Evolutionary conservation across 371 early-diverging fungal genomes (phyloP), one percentile per base, ranked within the genome.

Genomic region (Dinochytrium kinnereticum): DNA sequence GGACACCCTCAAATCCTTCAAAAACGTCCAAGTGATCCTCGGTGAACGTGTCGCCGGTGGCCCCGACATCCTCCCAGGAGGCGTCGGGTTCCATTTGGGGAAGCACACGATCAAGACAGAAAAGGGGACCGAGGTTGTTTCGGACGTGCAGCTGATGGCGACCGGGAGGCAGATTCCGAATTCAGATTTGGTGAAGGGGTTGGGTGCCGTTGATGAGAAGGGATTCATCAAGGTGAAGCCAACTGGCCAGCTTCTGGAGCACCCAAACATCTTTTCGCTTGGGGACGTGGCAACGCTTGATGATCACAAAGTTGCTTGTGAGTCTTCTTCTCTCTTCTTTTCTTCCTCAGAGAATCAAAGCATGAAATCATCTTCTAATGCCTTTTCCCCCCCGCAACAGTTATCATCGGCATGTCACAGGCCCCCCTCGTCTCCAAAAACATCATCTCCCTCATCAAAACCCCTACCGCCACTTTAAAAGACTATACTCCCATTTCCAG

Each of bases 11-110:
- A 73, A 82, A 17, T 88, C 86, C 70, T 81, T 92, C 17, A n/a
- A n/a, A n/a, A 69, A 79, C n/a, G 88, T 92, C 51, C 80, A 86
- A 51, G 85, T 93, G 0, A 75, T 91, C 19, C 81, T 88, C 38
- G 86, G 89, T 75, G 90, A 91, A 64, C 85, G 85, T 2, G 86
- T 91, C 31, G 53, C 30, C 7, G 68, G 31, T 15, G 26, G 19
- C 37, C n/a, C n/a, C n/a, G 13, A 65, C 26, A 72, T 82, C 7
- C 75, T 83, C 38, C 82, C 81, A 24, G 74, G 76, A 24, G 84
- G 30, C 10, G 57, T 3, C 7, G 49, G 61, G 21, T 78, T 37
- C 74, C 49, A 7, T 13, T 28, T 67, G n/a, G 34, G 39, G 1
- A 55, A 55, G 39, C 49, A 31, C 21, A 69, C 73, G 19, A 39